Evolutionary conservation across 805 yeast species (phyloP).

Genomic region (Starmerella davenportii): DNA sequence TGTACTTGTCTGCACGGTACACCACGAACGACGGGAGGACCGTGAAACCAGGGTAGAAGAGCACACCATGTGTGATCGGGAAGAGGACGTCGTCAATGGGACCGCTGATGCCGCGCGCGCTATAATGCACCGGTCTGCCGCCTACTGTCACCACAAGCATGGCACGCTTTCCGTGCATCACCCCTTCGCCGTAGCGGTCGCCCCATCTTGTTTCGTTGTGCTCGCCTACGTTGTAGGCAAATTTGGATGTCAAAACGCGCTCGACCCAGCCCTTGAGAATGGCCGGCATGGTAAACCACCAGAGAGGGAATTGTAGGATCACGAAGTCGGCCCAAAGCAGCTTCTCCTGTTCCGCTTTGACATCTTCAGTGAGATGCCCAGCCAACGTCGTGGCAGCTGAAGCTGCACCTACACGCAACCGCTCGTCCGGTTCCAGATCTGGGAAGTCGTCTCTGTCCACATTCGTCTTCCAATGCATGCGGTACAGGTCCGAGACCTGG

Average conservation of each 20-base stretch:
- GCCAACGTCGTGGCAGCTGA: neutral
- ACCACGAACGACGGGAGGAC: neutral
- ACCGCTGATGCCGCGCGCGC: neutral
- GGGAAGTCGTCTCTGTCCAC: neutral
- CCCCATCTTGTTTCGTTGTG: neutral
- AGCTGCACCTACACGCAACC: neutral
- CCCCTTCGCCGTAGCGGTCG: slow-evolving; percentile 1
- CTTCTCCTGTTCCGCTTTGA: neutral
- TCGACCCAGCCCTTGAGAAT: neutral
- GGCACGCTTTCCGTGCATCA: neutral
- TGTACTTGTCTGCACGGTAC: neutral
- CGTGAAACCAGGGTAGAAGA: neutral
- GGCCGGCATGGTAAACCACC: neutral
- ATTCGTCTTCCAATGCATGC: neutral
- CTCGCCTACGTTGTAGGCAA: neutral
- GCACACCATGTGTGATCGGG: neutral
- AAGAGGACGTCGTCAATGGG: neutral
- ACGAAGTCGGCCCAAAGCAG: neutral
- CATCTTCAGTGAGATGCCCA: neutral
- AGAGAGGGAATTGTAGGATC: neutral
- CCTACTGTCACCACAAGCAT: neutral
- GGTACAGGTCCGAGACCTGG: neutral
- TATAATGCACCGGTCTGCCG: neutral
- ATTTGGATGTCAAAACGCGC: neutral
- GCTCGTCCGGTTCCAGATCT: neutral